phyloP scores from a whole-genome alignment of 352 stramenopile species.

The Sclerospora graminicola region DNA sequence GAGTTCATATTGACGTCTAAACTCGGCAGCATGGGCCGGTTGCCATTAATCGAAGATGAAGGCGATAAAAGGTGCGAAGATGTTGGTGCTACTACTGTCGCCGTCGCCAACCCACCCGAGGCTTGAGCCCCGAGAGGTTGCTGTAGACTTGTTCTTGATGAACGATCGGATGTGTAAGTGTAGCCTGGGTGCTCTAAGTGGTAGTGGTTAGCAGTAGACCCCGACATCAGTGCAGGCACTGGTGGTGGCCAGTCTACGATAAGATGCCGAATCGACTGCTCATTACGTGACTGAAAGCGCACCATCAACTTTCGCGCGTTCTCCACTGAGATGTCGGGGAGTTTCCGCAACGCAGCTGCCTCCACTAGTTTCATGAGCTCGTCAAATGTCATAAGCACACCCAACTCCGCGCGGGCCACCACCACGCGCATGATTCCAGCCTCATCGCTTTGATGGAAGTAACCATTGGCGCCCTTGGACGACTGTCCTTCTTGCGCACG shows the following conservation, averaged over 20 bases:
- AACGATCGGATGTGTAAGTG: constrained; percentile 1
- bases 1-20: constrained; percentile 3
- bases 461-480: constrained; percentile 10
- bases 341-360: constrained; percentile 36
- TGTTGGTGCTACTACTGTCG: neutral
- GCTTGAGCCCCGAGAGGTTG: neutral
- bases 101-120: neutral
- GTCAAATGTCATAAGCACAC: constrained; percentile 61
- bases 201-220: neutral
- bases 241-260: constrained; percentile 33
- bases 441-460: constrained; percentile 48
- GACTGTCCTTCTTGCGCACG: constrained; percentile 17
- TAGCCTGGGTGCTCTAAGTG: constrained; percentile 12
- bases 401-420: constrained; percentile 39
- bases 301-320: constrained; percentile 33
- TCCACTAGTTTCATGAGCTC: constrained; percentile 51
- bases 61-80: constrained; percentile 3
- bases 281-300: no score
- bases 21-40: constrained; percentile 7
- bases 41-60: neutral
- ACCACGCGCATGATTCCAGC: constrained; percentile 46
- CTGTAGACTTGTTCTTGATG: no score
- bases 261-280: constrained; percentile 40
- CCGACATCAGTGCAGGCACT: neutral
- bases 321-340: constrained; percentile 48